Evolutionary conservation across 2,329 filamentous ascomycete genomes (phyloP).

Genomic region (Fusarium sororula): DNA sequence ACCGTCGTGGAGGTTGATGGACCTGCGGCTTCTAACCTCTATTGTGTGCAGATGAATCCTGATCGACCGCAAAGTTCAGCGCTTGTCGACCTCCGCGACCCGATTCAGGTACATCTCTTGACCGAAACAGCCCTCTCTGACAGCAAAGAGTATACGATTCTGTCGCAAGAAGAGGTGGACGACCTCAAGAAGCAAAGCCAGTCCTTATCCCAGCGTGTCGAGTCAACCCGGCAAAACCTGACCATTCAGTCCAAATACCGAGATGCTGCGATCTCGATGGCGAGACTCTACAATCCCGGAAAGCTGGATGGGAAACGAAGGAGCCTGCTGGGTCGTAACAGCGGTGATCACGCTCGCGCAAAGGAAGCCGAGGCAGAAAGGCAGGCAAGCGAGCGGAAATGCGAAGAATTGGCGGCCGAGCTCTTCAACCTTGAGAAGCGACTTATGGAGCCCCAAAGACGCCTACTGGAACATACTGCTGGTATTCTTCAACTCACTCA

Average conservation of each 20-base stretch:
- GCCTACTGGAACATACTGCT: constrained; percentile 88
- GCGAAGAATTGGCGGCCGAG: constrained; percentile 84
- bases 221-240: constrained; percentile 83
- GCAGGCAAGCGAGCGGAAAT: constrained; percentile 77
- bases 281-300: constrained; percentile 77
- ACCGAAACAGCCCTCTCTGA: constrained; percentile 94
- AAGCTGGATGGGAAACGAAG: constrained; percentile 56
- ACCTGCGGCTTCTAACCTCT: constrained; percentile 18
- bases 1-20: neutral
- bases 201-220: constrained; percentile 77
- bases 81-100: constrained; percentile 71
- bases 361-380: constrained; percentile 78
- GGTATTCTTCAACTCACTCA: constrained; percentile 93
- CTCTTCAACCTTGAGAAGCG: constrained; percentile 82
- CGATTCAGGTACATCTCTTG: constrained; percentile 87
- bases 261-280: constrained; percentile 89
- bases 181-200: constrained; percentile 87
- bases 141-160: constrained; percentile 83
- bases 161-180: constrained; percentile 93
- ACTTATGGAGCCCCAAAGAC: constrained; percentile 76
- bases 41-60: constrained; percentile 56
- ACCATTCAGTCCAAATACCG: constrained; percentile 92
- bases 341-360: constrained; percentile 59
- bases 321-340: constrained; percentile 62
- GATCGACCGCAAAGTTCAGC: constrained; percentile 63